Conservation (phyloP, 163 green algal species). For the Scenedesmus sp. region DNA sequence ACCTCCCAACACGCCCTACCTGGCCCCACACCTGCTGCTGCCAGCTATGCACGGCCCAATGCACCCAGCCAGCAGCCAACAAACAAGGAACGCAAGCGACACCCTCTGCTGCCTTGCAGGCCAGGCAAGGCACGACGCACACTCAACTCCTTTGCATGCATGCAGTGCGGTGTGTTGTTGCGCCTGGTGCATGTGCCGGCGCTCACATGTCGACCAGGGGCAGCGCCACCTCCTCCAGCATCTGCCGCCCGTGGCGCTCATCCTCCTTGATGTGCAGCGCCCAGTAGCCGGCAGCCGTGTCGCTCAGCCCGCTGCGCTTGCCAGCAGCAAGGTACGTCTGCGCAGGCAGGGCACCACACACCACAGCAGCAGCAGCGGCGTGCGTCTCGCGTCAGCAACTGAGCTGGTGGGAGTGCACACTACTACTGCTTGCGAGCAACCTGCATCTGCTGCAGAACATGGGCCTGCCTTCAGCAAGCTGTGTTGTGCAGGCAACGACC, state of each 20-base stretch:
- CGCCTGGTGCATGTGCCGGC: no score
- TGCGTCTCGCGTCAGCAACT: no score
- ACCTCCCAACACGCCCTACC: background rate
- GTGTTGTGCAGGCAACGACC: no score
- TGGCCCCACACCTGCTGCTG: background rate
- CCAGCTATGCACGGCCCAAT: no score
- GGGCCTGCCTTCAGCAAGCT: no score
- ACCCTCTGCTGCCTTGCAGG: no score
- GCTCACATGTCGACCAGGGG: conserved; percentile 71
- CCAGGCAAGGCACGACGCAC: background rate
- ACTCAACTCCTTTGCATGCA: background rate
- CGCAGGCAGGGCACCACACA: conserved; percentile 49
- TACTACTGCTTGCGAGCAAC: no score
- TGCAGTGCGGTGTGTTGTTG: no score
- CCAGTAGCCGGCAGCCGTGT: conserved; percentile 55
- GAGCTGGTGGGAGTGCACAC: no score
- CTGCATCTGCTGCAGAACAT: no score
- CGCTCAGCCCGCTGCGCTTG: conserved; percentile 61
- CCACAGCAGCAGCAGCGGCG: background rate
- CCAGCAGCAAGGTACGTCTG: conserved; percentile 66
- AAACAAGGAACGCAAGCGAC: no score
- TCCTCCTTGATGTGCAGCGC: conserved; percentile 80
- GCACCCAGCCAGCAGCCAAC: no score
- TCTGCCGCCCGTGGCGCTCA: conserved; percentile 75
- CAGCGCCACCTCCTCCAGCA: conserved; percentile 77